phyloP scores from a whole-genome alignment of 2,329 filamentous ascomycete species.

The Penicillium sp. region DNA sequence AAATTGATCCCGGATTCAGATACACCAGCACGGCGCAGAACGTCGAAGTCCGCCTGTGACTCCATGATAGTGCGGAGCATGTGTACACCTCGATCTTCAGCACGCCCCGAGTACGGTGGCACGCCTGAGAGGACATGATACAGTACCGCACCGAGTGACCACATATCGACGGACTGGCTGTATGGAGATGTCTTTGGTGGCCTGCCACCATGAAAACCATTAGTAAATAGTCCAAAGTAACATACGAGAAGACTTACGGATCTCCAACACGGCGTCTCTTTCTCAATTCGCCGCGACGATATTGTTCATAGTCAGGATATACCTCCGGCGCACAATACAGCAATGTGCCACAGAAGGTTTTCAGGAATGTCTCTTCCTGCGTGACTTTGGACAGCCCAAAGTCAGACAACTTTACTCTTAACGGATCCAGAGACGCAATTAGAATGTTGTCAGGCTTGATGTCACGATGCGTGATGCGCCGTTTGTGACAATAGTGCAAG shows the following conservation, averaged over 20 bases:
- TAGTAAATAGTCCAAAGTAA: constrained; percentile 10
- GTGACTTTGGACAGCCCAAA: constrained; percentile 96
- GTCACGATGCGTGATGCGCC: constrained; percentile 94
- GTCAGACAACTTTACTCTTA: constrained; percentile 87
- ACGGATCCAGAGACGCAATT: constrained; percentile 68
- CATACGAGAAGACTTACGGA: constrained; percentile 34
- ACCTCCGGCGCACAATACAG: constrained; percentile 97
- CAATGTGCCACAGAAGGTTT: constrained; percentile 94
- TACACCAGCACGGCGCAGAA: constrained; percentile 59
- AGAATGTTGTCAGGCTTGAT: constrained; percentile 98
- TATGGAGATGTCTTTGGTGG: constrained; percentile 62
- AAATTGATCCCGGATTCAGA: constrained; percentile 71
- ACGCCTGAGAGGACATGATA: constrained; percentile 78
- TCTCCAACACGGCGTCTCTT: constrained; percentile 59
- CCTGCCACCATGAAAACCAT: constrained; percentile 32
- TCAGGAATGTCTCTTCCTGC: constrained; percentile 85
- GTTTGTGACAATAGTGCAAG: constrained; percentile 78
- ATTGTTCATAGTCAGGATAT: constrained; percentile 76
- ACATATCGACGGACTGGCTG: constrained; percentile 89
- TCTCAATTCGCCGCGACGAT: constrained; percentile 59
- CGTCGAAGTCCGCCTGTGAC: constrained; percentile 62
- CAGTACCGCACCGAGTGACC: constrained; percentile 90
- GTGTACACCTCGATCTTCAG: constrained; percentile 71
- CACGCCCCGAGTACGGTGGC: constrained; percentile 77
- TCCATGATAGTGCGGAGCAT: constrained; percentile 83